Evolutionary conservation across 257 asterid genomes (phyloP), one percentile per base, ranked within the genome.

Genomic region (Ilex aquifolium): DNA sequence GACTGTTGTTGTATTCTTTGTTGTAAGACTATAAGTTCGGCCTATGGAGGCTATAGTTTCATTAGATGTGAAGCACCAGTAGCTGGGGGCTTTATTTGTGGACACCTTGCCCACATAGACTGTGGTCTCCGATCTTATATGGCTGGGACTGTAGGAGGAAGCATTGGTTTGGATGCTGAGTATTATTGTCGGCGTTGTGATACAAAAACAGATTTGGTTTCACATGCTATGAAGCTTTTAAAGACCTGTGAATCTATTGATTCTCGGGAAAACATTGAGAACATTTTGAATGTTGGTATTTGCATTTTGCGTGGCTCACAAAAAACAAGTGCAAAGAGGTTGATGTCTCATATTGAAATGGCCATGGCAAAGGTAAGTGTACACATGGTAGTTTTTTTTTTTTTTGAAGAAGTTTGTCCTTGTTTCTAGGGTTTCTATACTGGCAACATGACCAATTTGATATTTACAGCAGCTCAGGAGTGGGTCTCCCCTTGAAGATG

Each of bases 1-100:
- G 89, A 83, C 36, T 92, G 98, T 71, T 85, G 95, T 62, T 92
- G 98, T 74, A 85, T 92, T 60, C 80, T 88, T 27, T 92, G 98
- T 76, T 72, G 83, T 64, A 77, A 74, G 79, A 75, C 64, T 31
- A 70, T 86, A 12, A 67, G 66, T 62, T 71, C 72, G 50, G 67
- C 68, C 29, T 58, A 60, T 49, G 77, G 70, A 17, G 77, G 76
- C 65, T 79, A 79, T 69, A 69, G 70, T 74, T 82, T 70, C 69
- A 68, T 92, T 57, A 86, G 64, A 67, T 92, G 98, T 71, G 86
- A 79, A 67, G 93, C 89, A n/a, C 67, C 60, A 55, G 69, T 76
- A 6, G 79, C 8, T 60, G 68, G 68, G 10, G 88, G 79, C 21
- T 27, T 29, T 56, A 54, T 71, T 72, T 92, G 97, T 63, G 98